A percentile compares a stretch with the other conserved stretches of the same genome.
These are phyloP conservation scores for Acanthamoeba lenticulata DNA, from an alignment of 208 protist species.

Conservation along the genomic window DNA sequence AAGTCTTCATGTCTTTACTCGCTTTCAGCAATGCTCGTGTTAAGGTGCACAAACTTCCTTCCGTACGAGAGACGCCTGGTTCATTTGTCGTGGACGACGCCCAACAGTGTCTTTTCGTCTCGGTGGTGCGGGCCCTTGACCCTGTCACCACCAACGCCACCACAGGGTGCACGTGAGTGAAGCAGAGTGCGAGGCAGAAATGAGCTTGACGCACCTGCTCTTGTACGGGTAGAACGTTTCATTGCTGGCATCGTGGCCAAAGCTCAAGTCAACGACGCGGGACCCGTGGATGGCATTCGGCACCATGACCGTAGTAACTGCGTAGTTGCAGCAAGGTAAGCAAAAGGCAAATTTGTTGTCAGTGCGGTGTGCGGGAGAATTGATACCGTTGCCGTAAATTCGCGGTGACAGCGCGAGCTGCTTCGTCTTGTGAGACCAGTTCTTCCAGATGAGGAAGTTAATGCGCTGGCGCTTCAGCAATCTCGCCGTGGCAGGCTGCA, in stretches of 20 bases:
- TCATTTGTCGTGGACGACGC: not conserved
- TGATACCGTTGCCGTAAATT: slow-evolving; percentile 29
- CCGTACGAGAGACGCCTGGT: too few relatives aligned
- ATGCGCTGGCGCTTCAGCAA: not conserved
- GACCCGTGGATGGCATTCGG: not conserved
- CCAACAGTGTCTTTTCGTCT: not conserved
- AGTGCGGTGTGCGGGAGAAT: not conserved
- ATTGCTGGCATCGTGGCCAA: slow-evolving; percentile 30
- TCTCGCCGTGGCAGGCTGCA: not conserved
- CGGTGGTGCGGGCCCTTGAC: not conserved
- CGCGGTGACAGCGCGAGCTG: slow-evolving; percentile 31
- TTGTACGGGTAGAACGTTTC: slow-evolving; percentile 58
- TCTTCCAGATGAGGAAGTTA: slow-evolving; percentile 45
- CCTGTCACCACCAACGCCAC: too few relatives aligned
- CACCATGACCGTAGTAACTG: slow-evolving; percentile 42
- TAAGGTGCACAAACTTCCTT: too few relatives aligned
- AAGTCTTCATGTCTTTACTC: too few relatives aligned
- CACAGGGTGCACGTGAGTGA: too few relatives aligned
- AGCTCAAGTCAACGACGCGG: not conserved
- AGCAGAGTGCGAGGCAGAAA: too few relatives aligned
- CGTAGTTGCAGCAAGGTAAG: not conserved
- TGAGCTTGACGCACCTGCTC: not conserved
- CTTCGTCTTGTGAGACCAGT: slow-evolving; percentile 18
- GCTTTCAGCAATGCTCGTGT: too few relatives aligned
- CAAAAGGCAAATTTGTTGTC: not conserved